Percentiles rank a stretch among this genome's conserved stretches.
These are phyloP conservation scores for Rhodotorula kratochvilovae DNA, from an alignment of 768 basidiomycete species.

Conservation along the genomic window DNA sequence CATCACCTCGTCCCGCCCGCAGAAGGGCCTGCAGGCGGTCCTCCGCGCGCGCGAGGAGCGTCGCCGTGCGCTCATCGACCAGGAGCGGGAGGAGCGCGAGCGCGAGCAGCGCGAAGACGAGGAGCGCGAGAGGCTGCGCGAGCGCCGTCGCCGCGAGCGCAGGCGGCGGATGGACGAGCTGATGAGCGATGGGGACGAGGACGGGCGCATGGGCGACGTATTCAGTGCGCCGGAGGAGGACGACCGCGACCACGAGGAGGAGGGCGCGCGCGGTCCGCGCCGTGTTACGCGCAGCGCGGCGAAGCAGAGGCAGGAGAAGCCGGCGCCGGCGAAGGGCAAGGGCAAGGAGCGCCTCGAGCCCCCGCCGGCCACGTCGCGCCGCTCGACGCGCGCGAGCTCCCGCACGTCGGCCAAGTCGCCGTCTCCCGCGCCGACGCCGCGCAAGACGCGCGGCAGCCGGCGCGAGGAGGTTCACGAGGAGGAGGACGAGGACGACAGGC, in stretches of 20 bases:
- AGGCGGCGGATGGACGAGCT: background rate
- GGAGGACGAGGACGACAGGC: background rate
- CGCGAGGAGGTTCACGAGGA: background rate
- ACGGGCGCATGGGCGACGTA: background rate
- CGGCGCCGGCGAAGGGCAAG: background rate
- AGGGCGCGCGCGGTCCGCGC: background rate
- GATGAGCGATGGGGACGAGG: slow-evolving; percentile 2
- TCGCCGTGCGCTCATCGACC: slow-evolving; percentile 16
- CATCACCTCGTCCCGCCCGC: background rate
- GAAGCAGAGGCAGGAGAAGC: background rate
- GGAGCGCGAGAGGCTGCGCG: slow-evolving; percentile 13
- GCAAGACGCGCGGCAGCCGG: slow-evolving; percentile 6
- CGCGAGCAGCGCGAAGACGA: slow-evolving; percentile 23
- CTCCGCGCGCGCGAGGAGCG: slow-evolving; percentile 34
- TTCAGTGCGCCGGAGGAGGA: background rate
- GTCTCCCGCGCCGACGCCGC: slow-evolving; percentile 15
- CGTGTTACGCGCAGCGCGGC: background rate
- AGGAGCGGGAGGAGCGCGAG: slow-evolving; percentile 30
- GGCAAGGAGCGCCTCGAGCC: slow-evolving; percentile 22
- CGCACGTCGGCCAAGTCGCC: slow-evolving; percentile 20
- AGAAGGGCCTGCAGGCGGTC: slow-evolving; percentile 28
- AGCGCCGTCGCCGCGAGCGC: slow-evolving; percentile 2
- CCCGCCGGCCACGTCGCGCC: slow-evolving; percentile 10
- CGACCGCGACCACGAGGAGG: background rate
- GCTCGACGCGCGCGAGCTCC: slow-evolving; percentile 21